Percentiles rank a stretch among this genome's conserved stretches.
Conservation (phyloP, 345 rosid genomes). For the Moricandia arvensis region DNA sequence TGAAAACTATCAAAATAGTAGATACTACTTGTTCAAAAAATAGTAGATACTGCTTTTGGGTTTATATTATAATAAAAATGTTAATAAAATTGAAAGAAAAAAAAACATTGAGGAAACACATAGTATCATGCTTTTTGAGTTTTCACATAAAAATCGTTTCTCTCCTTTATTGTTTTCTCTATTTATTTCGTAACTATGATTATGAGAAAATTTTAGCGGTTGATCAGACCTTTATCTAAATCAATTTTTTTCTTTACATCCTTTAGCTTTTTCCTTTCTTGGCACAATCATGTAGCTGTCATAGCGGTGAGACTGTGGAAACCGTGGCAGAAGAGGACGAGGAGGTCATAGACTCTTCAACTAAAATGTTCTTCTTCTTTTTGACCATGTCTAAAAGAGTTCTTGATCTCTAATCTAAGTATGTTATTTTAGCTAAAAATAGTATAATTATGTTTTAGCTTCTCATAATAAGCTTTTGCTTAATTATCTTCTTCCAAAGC, state of each 20-base stretch:
- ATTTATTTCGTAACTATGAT: neutral
- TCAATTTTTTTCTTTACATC: neutral
- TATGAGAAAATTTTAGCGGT: neutral
- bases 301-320: neutral
- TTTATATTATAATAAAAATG: no score
- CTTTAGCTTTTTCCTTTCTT: conserved; percentile 7
- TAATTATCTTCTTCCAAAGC: neutral
- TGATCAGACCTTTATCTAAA: neutral
- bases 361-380: neutral
- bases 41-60: neutral
- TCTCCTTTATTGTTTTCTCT: neutral
- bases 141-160: neutral
- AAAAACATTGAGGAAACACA: neutral
- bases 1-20: neutral
- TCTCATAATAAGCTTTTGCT: neutral
- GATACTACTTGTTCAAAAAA: neutral
- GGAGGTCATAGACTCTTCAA: neutral
- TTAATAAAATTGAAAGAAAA: neutral
- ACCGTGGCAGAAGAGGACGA: neutral
- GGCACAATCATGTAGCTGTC: neutral
- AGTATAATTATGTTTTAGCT: neutral
- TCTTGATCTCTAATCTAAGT: neutral
- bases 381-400: neutral
- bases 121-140: neutral
- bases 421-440: neutral